Percentiles rank a stretch among this genome's conserved stretches.
phyloP scores from a whole-genome alignment of 805 yeast species.

The Lachancea sp. region DNA sequence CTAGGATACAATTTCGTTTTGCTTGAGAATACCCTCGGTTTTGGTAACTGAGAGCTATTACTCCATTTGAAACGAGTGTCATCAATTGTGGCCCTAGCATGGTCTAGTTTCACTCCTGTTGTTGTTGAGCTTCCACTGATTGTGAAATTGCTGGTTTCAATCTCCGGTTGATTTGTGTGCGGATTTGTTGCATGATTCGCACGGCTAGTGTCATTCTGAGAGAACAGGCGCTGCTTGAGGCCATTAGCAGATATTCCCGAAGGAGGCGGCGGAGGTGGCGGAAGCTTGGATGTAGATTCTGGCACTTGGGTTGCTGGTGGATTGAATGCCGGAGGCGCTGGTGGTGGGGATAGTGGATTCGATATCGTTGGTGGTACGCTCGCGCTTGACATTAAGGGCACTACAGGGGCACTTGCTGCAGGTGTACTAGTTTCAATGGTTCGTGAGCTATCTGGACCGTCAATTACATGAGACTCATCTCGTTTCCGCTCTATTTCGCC shows the following conservation, averaged over 20 bases:
- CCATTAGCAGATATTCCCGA: conserved; percentile 11
- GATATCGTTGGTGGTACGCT: conserved; percentile 9
- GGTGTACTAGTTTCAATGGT: conserved; percentile 9
- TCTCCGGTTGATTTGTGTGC: conserved; percentile 22
- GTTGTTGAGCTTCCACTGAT: conserved; percentile 26
- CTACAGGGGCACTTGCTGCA: conserved; percentile 15
- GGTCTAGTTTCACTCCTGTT: conserved; percentile 25
- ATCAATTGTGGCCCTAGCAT: conserved; percentile 46
- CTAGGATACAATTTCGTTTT: conserved; percentile 81
- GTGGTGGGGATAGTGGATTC: conserved; percentile 13
- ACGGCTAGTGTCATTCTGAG: conserved; percentile 27
- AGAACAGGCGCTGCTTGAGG: conserved; percentile 28
- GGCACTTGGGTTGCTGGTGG: conserved; percentile 1
- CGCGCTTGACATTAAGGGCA: conserved; percentile 17
- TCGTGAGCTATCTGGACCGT: conserved; percentile 17
- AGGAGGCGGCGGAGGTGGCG: conserved; percentile 22
- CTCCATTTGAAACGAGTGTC: conserved; percentile 64
- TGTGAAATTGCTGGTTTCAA: conserved; percentile 21
- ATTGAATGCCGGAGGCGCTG: conserved; percentile 4
- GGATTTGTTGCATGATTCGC: conserved; percentile 16
- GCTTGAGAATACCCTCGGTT: conserved; percentile 75
- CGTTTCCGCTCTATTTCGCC: conserved; percentile 53
- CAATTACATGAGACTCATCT: conserved; percentile 46
- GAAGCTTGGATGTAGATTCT: conserved; percentile 10
- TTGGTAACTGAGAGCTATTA: conserved; percentile 67